Conservation (phyloP, 78 protist genomes). For the Dictyostelium citrinum region DNA sequence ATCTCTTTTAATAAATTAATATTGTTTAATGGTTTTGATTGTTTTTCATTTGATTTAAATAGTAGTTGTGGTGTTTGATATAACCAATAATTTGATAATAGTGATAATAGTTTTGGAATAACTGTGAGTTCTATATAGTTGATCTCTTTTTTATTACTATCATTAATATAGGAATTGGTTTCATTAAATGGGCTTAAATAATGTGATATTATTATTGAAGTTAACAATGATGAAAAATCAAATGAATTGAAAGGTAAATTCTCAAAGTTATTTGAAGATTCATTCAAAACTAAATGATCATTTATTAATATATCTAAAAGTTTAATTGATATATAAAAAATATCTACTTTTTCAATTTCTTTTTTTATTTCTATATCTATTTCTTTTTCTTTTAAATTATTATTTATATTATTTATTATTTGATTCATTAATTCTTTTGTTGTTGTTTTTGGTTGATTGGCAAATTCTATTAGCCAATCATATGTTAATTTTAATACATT, state of each 20-base stretch:
- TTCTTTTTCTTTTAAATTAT: not conserved
- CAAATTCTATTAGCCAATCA: not conserved
- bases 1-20: not conserved
- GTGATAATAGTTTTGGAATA: not conserved
- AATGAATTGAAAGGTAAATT: not conserved
- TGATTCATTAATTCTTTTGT: not conserved
- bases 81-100: not conserved
- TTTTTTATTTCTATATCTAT: not conserved
- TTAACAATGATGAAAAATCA: not conserved
- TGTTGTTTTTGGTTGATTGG: not conserved
- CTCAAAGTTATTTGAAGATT: not conserved
- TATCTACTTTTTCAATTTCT: not conserved
- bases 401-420: not conserved
- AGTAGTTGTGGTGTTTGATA: not conserved
- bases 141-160: not conserved
- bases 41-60: not conserved
- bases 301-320: not conserved
- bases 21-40: not conserved
- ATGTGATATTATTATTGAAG: not conserved
- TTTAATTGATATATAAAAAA: not conserved
- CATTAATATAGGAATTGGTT: not conserved
- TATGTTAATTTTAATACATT: not conserved
- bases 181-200: not conserved
- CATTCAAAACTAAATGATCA: not conserved
- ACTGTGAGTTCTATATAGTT: not conserved